Conservation (phyloP, 2,329 filamentous ascomycete genomes). For the Monilinia fructigena region DNA sequence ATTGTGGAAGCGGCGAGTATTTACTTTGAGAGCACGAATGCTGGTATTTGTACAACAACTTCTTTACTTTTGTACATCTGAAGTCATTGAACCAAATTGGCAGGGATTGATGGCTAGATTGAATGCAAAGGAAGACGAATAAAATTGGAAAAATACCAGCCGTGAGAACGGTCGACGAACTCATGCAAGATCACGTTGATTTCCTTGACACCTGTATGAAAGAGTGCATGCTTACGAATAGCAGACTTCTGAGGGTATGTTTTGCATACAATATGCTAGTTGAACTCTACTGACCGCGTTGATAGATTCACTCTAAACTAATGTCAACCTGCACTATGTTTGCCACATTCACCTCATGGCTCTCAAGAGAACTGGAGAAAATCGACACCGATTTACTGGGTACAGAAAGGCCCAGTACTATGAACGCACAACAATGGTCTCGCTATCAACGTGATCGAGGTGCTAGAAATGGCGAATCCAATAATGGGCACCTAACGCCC, state of each 20-base stretch:
- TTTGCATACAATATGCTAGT: neutral
- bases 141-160: conserved; percentile 41
- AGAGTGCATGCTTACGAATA: conserved; percentile 98
- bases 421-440: conserved; percentile 61
- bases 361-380: conserved; percentile 80
- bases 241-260: conserved; percentile 80
- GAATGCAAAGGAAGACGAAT: conserved; percentile 57
- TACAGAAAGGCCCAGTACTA: conserved; percentile 54
- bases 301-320: conserved; percentile 91
- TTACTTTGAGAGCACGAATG: conserved; percentile 91
- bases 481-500: conserved; percentile 25
- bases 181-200: conserved; percentile 99
- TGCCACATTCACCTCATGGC: conserved; percentile 81
- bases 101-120: conserved; percentile 86
- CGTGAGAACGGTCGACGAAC: conserved; percentile 81
- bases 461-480: conserved; percentile 42
- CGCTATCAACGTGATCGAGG: conserved; percentile 53
- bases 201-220: conserved; percentile 97
- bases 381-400: conserved; percentile 75
- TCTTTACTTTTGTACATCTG: conserved; percentile 92
- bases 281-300: conserved; percentile 9
- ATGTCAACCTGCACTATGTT: conserved; percentile 96
- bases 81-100: conserved; percentile 99
- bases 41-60: conserved; percentile 95
- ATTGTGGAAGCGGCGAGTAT: conserved; percentile 88